Base-by-base conservation (phyloP, 2,329 filamentous ascomycete species). In the Neofusicoccum laricinum region DNA sequence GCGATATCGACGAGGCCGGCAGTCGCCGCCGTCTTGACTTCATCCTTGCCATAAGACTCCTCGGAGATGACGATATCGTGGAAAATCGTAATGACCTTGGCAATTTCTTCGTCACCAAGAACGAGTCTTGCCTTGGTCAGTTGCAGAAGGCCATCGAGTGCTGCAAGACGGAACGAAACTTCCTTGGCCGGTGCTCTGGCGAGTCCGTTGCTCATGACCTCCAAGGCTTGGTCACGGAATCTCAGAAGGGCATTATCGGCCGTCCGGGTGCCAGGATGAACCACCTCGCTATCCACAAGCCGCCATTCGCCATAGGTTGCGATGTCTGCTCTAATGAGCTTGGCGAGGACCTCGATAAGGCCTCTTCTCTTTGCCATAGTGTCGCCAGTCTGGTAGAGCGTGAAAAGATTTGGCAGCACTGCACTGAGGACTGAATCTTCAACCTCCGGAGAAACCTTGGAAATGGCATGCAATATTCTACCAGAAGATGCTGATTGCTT, bases 401-500 rank as follows among this genome's bases (percentile, higher is more conserved):
- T 79, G 70, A 89, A 82, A 1, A 90, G 73, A 1, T 81, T 81
- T 0, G 87, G 84, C 25, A 89, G 73, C 14, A 87, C 78, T 4
- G 82, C 81, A 69, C 85, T 81, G 10, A 86, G 76, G 10, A 89
- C 73, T 46, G 85, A 78, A 58, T 83, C 82, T 58, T 85, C 86
- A 0, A 87, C 81, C 17, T 81, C 73, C 0, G 80, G 74, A 17
- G 85, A 86, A 5, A 85, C 82, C 50, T 82, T 79, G 1, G 86
- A 83, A 11, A 88, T 75, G 6, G 82, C 82, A 41, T 82, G 78
- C 15, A 90, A 71, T 17, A 90, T 88, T 30, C 85, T 82, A 17
- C 86, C 86, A 2, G 86, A 83, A 10, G 86, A 86, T 69, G 86
- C 85, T 3, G 88, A 88, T 71, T 90, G 86, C 71, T 89, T 89